Conservation (phyloP, 1,284 basidiomycete species). For the Boletus mariae region DNA sequence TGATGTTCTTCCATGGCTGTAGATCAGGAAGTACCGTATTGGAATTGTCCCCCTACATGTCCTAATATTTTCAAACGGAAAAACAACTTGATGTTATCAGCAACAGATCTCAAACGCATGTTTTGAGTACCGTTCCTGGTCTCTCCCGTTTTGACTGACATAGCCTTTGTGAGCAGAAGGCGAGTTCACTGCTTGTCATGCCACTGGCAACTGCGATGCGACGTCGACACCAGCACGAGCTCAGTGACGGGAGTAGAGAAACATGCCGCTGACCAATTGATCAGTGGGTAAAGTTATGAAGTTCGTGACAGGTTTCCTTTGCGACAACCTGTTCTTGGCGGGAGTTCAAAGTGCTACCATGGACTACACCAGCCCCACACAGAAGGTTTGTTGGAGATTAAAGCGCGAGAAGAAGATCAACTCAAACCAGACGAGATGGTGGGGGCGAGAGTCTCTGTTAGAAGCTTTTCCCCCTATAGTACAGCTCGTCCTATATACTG, state of each 20-base stretch:
- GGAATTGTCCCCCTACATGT: neutral
- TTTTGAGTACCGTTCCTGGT: neutral
- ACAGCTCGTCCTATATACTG: no score
- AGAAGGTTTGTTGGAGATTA: no score
- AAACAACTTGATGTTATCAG: slow-evolving; percentile 15
- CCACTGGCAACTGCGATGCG: neutral
- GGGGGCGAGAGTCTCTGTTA: no score
- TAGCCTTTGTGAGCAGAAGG: neutral
- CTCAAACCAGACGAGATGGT: no score
- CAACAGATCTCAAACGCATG: slow-evolving; percentile 1
- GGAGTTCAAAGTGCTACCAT: neutral
- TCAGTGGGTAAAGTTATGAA: neutral
- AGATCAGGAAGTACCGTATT: neutral
- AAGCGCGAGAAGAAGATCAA: no score
- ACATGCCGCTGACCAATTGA: neutral
- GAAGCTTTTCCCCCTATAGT: no score
- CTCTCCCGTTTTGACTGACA: neutral
- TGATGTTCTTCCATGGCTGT: slow-evolving; percentile 2
- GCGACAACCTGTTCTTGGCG: neutral
- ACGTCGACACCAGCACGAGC: neutral
- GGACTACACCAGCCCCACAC: no score
- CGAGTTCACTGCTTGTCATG: neutral
- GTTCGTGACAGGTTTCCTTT: neutral
- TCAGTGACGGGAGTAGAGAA: neutral
- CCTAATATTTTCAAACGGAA: slow-evolving; percentile 1